These are phyloP conservation scores for Cymbidium sinense DNA, from an alignment of 106 monocot genomes.

Conservation along the genomic window DNA sequence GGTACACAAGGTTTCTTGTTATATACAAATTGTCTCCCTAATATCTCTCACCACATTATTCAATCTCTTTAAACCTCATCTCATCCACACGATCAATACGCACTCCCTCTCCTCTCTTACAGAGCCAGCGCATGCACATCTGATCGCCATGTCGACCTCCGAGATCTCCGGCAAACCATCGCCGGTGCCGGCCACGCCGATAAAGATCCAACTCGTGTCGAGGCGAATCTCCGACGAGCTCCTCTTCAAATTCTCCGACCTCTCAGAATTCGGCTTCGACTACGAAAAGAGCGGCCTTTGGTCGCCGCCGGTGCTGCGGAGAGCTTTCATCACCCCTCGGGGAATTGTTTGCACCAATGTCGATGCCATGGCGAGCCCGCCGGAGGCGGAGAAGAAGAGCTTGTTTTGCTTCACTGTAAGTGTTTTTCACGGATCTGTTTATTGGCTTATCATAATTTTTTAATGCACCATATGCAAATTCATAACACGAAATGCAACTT, in stretches of 20 bases:
- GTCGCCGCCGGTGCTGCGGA: conserved; percentile 38
- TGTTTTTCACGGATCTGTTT: no score
- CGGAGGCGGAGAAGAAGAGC: not conserved
- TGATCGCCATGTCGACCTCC: not conserved
- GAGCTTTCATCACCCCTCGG: conserved; percentile 11
- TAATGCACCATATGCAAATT: no score
- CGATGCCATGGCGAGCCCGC: not conserved
- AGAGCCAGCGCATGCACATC: not conserved
- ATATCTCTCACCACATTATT: no score
- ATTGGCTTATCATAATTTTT: no score
- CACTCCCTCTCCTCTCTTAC: not conserved
- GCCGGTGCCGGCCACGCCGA: not conserved
- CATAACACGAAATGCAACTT: no score
- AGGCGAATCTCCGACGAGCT: conserved; percentile 31
- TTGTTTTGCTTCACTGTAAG: conserved; percentile 2
- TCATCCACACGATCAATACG: not conserved
- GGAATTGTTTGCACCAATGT: conserved; percentile 12
- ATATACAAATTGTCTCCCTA: no score
- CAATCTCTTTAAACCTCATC: no score
- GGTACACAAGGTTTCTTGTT: no score
- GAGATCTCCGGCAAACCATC: conserved; percentile 4
- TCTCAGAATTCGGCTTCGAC: conserved; percentile 40
- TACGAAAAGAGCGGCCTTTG: conserved; percentile 51
- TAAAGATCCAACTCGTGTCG: conserved; percentile 31
- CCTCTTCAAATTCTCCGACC: conserved; percentile 42